phyloP scores from a whole-genome alignment of 805 yeast genomes.

The Spathaspora gorwiae region DNA sequence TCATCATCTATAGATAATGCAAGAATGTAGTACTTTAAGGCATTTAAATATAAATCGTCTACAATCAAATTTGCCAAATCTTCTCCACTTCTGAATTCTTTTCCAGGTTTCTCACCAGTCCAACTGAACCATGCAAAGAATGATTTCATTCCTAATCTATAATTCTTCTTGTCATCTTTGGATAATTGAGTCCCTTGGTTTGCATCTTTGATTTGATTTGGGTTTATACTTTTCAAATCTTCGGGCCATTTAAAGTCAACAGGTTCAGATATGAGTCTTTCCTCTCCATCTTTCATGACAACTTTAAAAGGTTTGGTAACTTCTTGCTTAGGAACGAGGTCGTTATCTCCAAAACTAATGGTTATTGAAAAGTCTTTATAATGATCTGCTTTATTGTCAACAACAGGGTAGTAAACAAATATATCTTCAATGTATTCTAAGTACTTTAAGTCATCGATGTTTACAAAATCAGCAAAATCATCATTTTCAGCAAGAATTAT shows the following conservation, averaged over 20 bases:
- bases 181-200: constrained; percentile 29
- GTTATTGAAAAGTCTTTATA: constrained; percentile 58
- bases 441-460: constrained; percentile 71
- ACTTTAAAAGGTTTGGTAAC: constrained; percentile 58
- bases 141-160: constrained; percentile 71
- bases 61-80: constrained; percentile 66
- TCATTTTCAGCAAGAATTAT: constrained; percentile 78
- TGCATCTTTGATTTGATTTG: constrained; percentile 42
- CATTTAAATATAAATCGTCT: constrained; percentile 82
- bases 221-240: constrained; percentile 53
- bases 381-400: background rate
- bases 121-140: constrained; percentile 85
- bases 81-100: constrained; percentile 75
- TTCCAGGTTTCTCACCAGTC: constrained; percentile 76
- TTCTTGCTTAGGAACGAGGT: constrained; percentile 50
- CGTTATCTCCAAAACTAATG: constrained; percentile 47
- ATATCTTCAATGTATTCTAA: constrained; percentile 65
- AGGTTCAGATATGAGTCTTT: constrained; percentile 48
- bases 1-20: constrained; percentile 60
- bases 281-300: constrained; percentile 49
- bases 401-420: constrained; percentile 45
- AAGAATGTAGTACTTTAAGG: constrained; percentile 75
- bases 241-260: constrained; percentile 67
- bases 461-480: constrained; percentile 77
- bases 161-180: constrained; percentile 54